Percentiles rank a stretch among this genome's conserved stretches.
Conservation (phyloP, 2,329 filamentous ascomycete genomes). For the Penicillium oxalicum region DNA sequence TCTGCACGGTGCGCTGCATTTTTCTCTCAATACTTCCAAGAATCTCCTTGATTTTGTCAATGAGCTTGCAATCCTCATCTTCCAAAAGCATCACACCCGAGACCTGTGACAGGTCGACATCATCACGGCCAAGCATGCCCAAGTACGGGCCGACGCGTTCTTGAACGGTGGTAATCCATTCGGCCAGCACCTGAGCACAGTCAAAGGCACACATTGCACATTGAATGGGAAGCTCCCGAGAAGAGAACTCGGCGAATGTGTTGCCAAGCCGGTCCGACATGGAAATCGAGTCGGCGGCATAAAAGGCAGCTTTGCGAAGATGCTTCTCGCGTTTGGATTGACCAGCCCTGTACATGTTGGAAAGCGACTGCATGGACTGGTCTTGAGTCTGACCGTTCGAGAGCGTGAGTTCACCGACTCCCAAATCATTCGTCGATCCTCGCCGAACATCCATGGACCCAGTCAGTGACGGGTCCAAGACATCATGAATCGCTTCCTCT, state of each 20-base stretch:
- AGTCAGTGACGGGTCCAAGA: conserved; percentile 26
- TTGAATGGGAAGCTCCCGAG: conserved; percentile 79
- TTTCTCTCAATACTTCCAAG: conserved; percentile 72
- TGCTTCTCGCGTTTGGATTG: conserved; percentile 73
- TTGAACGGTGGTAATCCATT: conserved; percentile 90
- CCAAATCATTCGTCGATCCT: conserved; percentile 34
- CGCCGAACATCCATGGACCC: conserved; percentile 22
- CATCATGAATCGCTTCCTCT: conserved; percentile 40
- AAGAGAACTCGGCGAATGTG: conserved; percentile 76
- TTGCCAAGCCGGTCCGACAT: conserved; percentile 83
- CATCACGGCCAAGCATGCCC: conserved; percentile 77
- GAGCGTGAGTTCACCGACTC: conserved; percentile 33
- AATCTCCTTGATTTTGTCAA: conserved; percentile 76
- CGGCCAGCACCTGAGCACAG: conserved; percentile 85
- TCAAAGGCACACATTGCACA: conserved; percentile 90
- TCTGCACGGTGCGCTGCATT: conserved; percentile 57
- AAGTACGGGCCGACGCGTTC: conserved; percentile 87
- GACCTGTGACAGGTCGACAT: conserved; percentile 71
- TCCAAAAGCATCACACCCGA: conserved; percentile 86
- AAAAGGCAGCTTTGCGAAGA: conserved; percentile 88
- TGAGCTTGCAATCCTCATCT: conserved; percentile 80
- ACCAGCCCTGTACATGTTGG: conserved; percentile 30
- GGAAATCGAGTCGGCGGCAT: conserved; percentile 82
- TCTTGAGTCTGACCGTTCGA: conserved; percentile 34
- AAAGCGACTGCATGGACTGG: conserved; percentile 24